These are phyloP conservation scores for Marasmius fiardii DNA, from an alignment of 1,284 basidiomycete genomes.

Conservation along the genomic window DNA sequence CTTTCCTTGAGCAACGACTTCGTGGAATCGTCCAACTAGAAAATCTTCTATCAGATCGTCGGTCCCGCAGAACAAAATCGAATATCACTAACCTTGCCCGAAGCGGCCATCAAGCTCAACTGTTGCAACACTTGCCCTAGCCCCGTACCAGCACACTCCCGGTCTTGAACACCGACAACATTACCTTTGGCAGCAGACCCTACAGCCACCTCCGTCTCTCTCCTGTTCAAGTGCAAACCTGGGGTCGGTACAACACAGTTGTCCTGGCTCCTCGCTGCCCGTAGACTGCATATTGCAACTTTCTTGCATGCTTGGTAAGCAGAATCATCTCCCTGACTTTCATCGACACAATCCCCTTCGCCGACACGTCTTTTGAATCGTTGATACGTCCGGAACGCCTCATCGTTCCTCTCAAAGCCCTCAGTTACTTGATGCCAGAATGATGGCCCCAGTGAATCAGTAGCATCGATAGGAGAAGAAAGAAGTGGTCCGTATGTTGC, in stretches of 20 bases:
- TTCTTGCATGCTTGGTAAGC: conserved; percentile 37
- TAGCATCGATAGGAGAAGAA: conserved; percentile 14
- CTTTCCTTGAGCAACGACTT: neutral
- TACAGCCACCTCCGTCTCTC: neutral
- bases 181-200: neutral
- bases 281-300: conserved; percentile 42
- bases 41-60: neutral
- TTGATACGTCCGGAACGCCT: conserved; percentile 43
- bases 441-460: conserved; percentile 32
- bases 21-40: neutral
- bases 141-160: conserved; percentile 7
- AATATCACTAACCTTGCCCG: neutral
- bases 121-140: conserved; percentile 8
- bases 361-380: conserved; percentile 38
- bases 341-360: conserved; percentile 30
- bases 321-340: neutral
- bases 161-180: neutral
- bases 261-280: conserved; percentile 44
- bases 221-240: neutral
- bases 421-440: conserved; percentile 66
- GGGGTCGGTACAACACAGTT: conserved; percentile 35
- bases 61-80: neutral
- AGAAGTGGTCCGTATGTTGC: conserved; percentile 41
- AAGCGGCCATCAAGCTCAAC: neutral
- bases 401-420: conserved; percentile 44